phyloP scores from a whole-genome alignment of 2,329 filamentous ascomycete genomes.

The Gnomoniopsis sp. region DNA sequence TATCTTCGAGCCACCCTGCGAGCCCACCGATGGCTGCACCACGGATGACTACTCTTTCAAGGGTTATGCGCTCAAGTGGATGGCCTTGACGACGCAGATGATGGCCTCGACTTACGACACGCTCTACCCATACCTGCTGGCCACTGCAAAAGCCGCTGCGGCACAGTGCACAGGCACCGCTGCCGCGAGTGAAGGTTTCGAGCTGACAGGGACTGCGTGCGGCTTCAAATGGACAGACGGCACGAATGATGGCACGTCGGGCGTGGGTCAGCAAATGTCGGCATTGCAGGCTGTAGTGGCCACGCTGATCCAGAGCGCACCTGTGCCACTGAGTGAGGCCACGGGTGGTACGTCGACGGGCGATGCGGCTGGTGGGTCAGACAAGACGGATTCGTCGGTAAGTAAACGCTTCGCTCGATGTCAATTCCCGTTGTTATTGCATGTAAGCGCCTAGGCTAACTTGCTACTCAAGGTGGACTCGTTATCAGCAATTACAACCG shows the following conservation, averaged over 20 bases:
- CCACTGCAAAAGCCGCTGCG: conserved; percentile 56
- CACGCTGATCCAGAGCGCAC: conserved; percentile 40
- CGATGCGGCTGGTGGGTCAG: conserved; percentile 36
- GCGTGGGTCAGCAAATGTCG: conserved; percentile 58
- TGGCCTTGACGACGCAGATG: conserved; percentile 56
- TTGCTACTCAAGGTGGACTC: background rate
- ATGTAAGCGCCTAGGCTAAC: background rate
- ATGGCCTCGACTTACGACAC: conserved; percentile 53
- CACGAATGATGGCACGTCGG: conserved; percentile 47
- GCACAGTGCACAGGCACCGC: conserved; percentile 59
- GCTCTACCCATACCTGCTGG: conserved; percentile 55
- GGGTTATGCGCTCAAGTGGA: conserved; percentile 63
- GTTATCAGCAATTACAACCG: conserved; percentile 33
- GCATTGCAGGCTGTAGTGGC: conserved; percentile 54
- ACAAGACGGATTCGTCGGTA: conserved; percentile 24
- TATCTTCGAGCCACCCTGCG: conserved; percentile 66
- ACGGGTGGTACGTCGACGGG: conserved; percentile 50
- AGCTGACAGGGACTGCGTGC: conserved; percentile 52
- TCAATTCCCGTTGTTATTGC: background rate
- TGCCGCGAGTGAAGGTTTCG: conserved; percentile 57
- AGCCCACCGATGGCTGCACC: conserved; percentile 55
- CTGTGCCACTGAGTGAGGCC: conserved; percentile 34
- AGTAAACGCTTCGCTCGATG: background rate
- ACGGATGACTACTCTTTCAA: conserved; percentile 72
- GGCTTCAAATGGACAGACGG: conserved; percentile 59